These are phyloP conservation scores for Saccharomycopsis hybrid DNA, from an alignment of 1,139 yeast species.

Conservation along the genomic window DNA sequence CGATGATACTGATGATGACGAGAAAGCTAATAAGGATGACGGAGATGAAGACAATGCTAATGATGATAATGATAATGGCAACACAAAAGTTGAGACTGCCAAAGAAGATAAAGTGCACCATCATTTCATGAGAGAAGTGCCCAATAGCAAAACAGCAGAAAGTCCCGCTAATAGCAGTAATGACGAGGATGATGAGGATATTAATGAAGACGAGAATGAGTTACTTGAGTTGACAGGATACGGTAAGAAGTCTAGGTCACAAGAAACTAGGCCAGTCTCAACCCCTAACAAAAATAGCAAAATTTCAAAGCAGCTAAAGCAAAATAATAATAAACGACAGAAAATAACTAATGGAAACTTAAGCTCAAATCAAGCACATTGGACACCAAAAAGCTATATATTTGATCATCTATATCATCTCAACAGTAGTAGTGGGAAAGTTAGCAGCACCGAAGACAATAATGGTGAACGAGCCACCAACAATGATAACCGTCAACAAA, in stretches of 20 bases:
- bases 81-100: not conserved
- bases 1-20: slow-evolving; percentile 8
- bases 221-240: slow-evolving; percentile 18
- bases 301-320: not conserved
- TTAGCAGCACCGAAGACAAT: not conserved
- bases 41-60: slow-evolving; percentile 1
- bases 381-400: not conserved
- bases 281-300: not conserved
- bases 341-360: not conserved
- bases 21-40: slow-evolving; percentile 6
- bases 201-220: slow-evolving; percentile 17
- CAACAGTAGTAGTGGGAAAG: not conserved
- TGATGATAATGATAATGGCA: slow-evolving; percentile 6
- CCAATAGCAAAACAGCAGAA: no score
- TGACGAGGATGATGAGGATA: slow-evolving; percentile 5
- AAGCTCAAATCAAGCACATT: not conserved
- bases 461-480: not conserved
- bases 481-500: not conserved
- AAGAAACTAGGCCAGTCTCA: not conserved
- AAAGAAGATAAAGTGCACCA: not conserved
- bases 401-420: not conserved
- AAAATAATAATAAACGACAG: not conserved
- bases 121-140: no score
- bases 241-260: slow-evolving; percentile 1
- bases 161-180: not conserved